Evolutionary conservation across 768 basidiomycete genomes (phyloP).

Genomic region (Russula virescens): DNA sequence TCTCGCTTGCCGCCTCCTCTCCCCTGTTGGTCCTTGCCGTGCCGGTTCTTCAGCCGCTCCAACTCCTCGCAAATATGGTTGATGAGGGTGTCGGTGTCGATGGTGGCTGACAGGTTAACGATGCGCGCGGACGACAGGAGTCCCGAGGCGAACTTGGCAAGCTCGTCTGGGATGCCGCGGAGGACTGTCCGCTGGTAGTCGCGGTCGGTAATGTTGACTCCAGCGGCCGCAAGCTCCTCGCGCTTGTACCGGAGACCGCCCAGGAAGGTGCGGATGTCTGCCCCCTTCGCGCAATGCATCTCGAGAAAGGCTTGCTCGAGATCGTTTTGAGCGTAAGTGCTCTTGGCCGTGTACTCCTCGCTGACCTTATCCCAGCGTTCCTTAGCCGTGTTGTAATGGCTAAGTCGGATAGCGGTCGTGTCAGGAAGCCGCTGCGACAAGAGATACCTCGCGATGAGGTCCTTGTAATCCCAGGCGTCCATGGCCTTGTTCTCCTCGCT

Average conservation of each 20-base stretch:
- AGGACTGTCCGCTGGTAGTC: background rate
- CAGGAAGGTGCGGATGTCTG: background rate
- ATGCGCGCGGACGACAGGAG: background rate
- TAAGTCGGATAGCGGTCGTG: background rate
- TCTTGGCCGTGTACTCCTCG: background rate
- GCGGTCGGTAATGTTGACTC: background rate
- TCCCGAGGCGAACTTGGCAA: background rate
- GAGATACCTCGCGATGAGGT: background rate
- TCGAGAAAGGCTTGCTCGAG: background rate
- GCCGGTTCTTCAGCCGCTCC: no score
- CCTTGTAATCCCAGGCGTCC: background rate
- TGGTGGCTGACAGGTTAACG: fast-evolving
- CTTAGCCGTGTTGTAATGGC: fast-evolving
- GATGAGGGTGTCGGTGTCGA: background rate
- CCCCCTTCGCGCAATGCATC: background rate
- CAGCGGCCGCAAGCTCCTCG: background rate
- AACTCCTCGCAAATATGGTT: no score
- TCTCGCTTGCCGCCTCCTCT: no score
- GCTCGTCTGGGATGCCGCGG: background rate
- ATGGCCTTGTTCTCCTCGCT: background rate
- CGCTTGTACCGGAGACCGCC: background rate
- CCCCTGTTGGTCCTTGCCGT: no score
- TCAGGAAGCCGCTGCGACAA: background rate
- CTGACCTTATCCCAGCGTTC: background rate
- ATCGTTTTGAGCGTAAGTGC: background rate